phyloP scores from a whole-genome alignment of 2,329 filamentous ascomycete genomes.

The Mollisiaceae sp. region DNA sequence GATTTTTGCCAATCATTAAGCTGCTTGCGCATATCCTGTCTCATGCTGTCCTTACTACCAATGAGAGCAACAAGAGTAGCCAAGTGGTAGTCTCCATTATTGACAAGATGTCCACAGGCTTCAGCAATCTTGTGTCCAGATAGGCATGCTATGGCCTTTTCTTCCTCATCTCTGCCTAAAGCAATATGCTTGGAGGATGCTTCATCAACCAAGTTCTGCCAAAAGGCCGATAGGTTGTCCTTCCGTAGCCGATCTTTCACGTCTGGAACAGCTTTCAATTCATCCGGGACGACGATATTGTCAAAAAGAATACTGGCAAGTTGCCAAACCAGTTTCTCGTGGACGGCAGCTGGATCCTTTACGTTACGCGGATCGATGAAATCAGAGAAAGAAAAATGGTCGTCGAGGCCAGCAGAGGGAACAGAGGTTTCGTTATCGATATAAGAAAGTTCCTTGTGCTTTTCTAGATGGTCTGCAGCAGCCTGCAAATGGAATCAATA shows the following conservation, averaged over 20 bases:
- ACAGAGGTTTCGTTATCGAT: slow-evolving; percentile 61
- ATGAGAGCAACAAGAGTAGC: slow-evolving; percentile 84
- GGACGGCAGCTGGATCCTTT: slow-evolving; percentile 52
- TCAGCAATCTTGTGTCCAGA: slow-evolving; percentile 80
- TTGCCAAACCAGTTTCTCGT: slow-evolving; percentile 83
- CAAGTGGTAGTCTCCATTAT: slow-evolving; percentile 80
- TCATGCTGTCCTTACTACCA: slow-evolving; percentile 71
- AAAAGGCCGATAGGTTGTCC: slow-evolving; percentile 69
- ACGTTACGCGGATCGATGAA: slow-evolving; percentile 51
- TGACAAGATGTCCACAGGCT: slow-evolving; percentile 79
- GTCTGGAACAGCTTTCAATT: slow-evolving; percentile 46
- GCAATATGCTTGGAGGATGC: slow-evolving; percentile 59
- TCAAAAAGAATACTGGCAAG: slow-evolving; percentile 89
- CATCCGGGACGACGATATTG: slow-evolving; percentile 54
- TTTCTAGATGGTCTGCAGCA: slow-evolving; percentile 57
- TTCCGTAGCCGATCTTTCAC: slow-evolving; percentile 53
- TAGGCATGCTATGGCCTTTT: slow-evolving; percentile 82
- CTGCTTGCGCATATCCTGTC: slow-evolving; percentile 78
- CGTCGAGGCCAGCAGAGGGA: slow-evolving; percentile 60
- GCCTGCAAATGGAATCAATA: slow-evolving; percentile 47
- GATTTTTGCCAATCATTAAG: slow-evolving; percentile 83
- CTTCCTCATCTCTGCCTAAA: slow-evolving; percentile 70
- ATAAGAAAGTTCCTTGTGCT: slow-evolving; percentile 61
- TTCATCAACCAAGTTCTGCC: slow-evolving; percentile 69
- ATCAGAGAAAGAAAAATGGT: slow-evolving; percentile 53